A percentile compares a stretch with the other conserved stretches of the same genome.
phyloP scores from a whole-genome alignment of 176 grass and related monocot genomes.

The Hordeum vulgare region DNA sequence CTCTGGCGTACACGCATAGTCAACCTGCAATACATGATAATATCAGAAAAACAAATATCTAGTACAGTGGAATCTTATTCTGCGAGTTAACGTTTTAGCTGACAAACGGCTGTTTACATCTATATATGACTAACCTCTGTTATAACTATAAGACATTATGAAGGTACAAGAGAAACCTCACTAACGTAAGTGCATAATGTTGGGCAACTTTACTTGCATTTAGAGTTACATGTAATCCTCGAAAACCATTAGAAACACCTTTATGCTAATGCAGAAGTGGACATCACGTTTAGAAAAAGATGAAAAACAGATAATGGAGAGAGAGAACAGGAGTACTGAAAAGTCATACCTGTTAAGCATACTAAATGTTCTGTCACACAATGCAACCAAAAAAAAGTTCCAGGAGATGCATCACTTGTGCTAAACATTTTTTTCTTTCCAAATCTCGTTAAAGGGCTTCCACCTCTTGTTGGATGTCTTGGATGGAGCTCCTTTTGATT shows the following conservation, averaged over 20 bases:
- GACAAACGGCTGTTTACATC: not conserved
- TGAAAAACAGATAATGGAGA: not conserved
- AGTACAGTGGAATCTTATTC: too few species aligned
- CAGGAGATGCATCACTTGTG: too few species aligned
- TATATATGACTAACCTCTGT: not conserved
- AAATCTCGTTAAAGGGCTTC: too few species aligned
- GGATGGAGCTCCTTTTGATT: too few species aligned
- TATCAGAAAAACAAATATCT: not conserved
- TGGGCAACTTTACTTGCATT: not conserved
- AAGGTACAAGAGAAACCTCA: not conserved
- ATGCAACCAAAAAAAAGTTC: too few species aligned
- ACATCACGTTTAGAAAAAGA: not conserved
- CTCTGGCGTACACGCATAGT: constrained; percentile 57
- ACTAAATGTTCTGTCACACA: too few species aligned
- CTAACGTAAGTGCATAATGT: not conserved
- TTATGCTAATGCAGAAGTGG: not conserved
- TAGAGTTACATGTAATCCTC: not conserved
- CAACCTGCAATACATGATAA: constrained; percentile 30
- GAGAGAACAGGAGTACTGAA: not conserved
- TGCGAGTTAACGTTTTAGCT: too few species aligned
- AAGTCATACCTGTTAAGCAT: too few species aligned
- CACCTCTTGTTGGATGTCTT: too few species aligned
- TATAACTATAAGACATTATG: not conserved
- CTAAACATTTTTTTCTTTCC: too few species aligned
- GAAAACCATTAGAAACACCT: not conserved